Evolutionary conservation across 225 moss, liverwort and hornwort species (phyloP).

Genomic region (Takakia lepidozioides): DNA sequence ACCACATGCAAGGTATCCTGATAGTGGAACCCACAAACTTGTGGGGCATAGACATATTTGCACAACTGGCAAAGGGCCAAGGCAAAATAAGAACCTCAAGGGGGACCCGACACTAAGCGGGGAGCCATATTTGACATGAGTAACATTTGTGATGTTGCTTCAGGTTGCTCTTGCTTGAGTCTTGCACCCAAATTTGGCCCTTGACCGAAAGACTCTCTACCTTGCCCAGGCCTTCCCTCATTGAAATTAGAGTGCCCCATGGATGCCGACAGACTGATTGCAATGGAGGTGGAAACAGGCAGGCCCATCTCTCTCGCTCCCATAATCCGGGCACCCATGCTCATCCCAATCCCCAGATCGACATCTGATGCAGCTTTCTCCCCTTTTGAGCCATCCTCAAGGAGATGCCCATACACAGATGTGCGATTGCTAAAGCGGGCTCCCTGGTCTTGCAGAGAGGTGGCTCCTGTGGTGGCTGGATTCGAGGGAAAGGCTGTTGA

Average conservation of each 20-base stretch:
- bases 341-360: constrained; percentile 5
- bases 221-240: constrained; percentile 9
- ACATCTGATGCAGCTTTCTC: constrained; percentile 1
- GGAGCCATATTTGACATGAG: no score
- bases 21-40: no score
- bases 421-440: constrained; percentile 13
- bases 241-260: constrained; percentile 15
- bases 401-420: constrained; percentile 7
- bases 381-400: neutral
- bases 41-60: no score
- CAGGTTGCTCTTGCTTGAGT: constrained; percentile 54
- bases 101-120: no score
- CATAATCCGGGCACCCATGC: constrained; percentile 20
- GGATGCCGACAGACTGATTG: constrained; percentile 21
- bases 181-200: constrained; percentile 31
- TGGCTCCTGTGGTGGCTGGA: constrained; percentile 19
- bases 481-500: no score
- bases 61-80: no score
- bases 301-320: constrained; percentile 14
- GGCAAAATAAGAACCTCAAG: no score
- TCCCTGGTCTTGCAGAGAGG: constrained; percentile 39
- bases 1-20: no score
- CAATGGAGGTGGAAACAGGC: constrained; percentile 22
- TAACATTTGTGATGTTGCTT: constrained; percentile 9
- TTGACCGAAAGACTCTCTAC: constrained; percentile 9